Evolutionary conservation across 345 rosid genomes (phyloP), one percentile per base, ranked within the genome.

Genomic region (Populus pruinosa): DNA sequence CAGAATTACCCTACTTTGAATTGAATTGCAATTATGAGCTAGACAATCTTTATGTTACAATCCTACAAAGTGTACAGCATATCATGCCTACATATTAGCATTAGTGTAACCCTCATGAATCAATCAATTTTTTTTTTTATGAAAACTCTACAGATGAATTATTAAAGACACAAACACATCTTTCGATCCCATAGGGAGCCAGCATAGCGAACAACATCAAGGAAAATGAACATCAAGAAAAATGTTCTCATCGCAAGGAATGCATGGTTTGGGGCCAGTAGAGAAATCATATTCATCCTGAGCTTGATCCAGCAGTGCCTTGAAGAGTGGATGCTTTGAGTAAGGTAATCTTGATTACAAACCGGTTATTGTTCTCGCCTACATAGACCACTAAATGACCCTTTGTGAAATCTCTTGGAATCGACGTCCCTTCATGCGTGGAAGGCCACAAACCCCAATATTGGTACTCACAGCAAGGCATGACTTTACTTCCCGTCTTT

Each of bases 311-410:
- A 93, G 83, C 88, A 93, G 82, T 59, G 92, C 93, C 86, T 65
- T 85, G 87, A 94, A 90, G 69, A 91, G 90, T 43, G 97, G 97
- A 69, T 94, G 92, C 50, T 86, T 86, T 75, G 79, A 94, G 97
- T 68, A 93, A 84, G 74, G 67, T 81, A 67, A 88, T 78, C 76
- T 90, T 91, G 82, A 92, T 91, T 76, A 94, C 95, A 76, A 85
- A 91, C 81, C 97, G 83, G 83, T 76, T 90, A 81, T 56, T 78
- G 33, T 89, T 81, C 33, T 94, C 93, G 1, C 98, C 98, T 5
- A 91, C 97, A 67, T 94, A 93, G 9, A 94, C 95, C 41, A 85
- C 95, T 10, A 93, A 80, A 77, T 93, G 97, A 71, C 97, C 97
- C 73, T 89, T 94, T 6, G 98, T 97, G 5, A 94, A 94, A 78